These are phyloP conservation scores for Jatropha podagrica DNA, from an alignment of 441 rosid species.

Conservation along the genomic window DNA sequence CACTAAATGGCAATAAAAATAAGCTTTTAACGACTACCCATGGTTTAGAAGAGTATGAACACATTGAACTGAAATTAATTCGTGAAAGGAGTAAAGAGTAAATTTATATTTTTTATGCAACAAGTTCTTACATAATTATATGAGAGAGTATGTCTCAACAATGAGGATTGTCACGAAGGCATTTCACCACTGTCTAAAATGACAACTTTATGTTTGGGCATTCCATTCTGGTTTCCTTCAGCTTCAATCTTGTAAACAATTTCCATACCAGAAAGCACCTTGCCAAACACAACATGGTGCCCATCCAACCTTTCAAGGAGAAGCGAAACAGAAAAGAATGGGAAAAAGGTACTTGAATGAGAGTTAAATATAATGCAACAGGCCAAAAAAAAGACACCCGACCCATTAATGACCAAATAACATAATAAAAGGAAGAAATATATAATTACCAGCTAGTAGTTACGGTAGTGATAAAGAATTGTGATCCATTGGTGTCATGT, in stretches of 20 bases:
- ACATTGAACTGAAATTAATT: background rate
- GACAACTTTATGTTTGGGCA: slow-evolving; percentile 65
- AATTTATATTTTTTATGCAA: background rate
- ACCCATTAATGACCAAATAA: background rate
- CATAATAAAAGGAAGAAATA: background rate
- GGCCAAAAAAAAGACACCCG: background rate
- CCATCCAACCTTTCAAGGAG: slow-evolving; percentile 68
- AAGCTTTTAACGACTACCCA: background rate
- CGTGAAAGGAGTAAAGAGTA: background rate
- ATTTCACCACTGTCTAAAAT: slow-evolving; percentile 77
- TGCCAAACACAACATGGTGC: slow-evolving; percentile 82
- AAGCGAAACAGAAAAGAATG: background rate
- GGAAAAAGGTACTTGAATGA: background rate
- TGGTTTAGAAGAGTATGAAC: background rate
- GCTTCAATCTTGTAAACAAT: slow-evolving; percentile 78
- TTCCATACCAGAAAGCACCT: slow-evolving; percentile 88
- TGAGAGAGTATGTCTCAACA: background rate
- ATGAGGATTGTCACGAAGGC: slow-evolving; percentile 35
- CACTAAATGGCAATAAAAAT: background rate
- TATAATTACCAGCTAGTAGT: slow-evolving; percentile 64
- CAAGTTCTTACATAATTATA: background rate
- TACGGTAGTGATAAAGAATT: slow-evolving; percentile 79
- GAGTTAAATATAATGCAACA: background rate
- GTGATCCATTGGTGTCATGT: slow-evolving; percentile 80
- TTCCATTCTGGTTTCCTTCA: slow-evolving; percentile 67